Evolutionary conservation across 768 basidiomycete genomes (phyloP), one percentile per base, ranked within the genome.

Genomic region (Jaapia argillacea): DNA sequence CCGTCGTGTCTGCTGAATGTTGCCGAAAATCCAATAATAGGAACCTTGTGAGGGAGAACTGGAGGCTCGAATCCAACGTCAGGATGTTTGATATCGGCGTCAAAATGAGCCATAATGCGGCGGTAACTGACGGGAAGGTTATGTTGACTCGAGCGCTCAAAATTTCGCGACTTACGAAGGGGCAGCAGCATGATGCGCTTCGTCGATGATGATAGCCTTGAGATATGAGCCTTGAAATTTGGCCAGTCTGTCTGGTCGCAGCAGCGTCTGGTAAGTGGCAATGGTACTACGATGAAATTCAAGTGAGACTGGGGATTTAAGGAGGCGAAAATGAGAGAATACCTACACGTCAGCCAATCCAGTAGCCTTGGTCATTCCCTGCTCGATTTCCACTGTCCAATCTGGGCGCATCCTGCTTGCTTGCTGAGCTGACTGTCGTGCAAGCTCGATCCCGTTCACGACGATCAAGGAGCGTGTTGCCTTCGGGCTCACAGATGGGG

Each of bases 101-200:
- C 73, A 59, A 98, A 98, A 55, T 79, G 73, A 4, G 87, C 79
- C n/a, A 97, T 64, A 45, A 98, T 74, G 22, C 75, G 77, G 24
- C 87, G 80, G 60, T 94, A 94, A 23, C 90, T 79, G 44, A 36
- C n/a, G n/a, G n/a, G n/a, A n/a, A n/a, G n/a, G n/a, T n/a, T n/a
- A n/a, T n/a, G n/a, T n/a, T n/a, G n/a, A n/a, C n/a, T n/a, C n/a
- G n/a, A n/a, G n/a, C n/a, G n/a, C n/a, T n/a, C n/a, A n/a, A n/a
- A n/a, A n/a, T n/a, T n/a, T n/a, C n/a, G n/a, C n/a, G 26, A 66
- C 79, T 43, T 64, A 93, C 79, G 92, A 91, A 24, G 83, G 81
- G 6, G 93, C 87, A 28, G 88, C 92, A 23, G 93, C 86, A 60
- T 98, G 94, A 58, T 97, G 94, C 1, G 93, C 93, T 62, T 96